Evolutionary conservation across 139 green algal genomes (phyloP).

Genomic region (Gonium pectorale): DNA sequence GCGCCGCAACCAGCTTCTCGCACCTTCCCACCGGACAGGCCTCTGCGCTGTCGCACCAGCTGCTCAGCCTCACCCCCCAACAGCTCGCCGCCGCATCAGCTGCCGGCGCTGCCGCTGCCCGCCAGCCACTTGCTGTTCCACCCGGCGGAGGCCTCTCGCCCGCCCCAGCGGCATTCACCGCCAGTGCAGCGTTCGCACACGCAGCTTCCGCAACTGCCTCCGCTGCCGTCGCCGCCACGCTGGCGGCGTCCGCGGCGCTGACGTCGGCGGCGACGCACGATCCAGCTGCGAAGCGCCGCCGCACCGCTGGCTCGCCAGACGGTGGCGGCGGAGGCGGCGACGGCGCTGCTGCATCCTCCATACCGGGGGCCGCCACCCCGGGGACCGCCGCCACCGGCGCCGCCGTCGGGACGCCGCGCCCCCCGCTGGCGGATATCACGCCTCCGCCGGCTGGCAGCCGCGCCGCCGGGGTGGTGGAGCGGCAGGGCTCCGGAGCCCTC

Average conservation of each 20-base stretch:
- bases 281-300: not conserved
- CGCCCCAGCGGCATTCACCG: not conserved
- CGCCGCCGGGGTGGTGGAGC: not conserved
- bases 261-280: not conserved
- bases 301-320: not conserved
- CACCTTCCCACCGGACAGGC: not conserved
- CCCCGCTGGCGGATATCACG: not conserved
- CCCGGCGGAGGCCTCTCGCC: not conserved
- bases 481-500: not conserved
- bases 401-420: not conserved
- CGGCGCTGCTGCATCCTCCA: not conserved
- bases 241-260: not conserved
- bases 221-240: not conserved
- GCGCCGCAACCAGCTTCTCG: not conserved
- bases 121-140: not conserved
- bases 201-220: not conserved
- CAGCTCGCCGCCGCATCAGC: too few species aligned
- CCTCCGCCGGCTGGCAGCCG: too few species aligned
- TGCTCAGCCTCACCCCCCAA: not conserved
- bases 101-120: not conserved
- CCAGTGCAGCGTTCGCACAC: too few species aligned
- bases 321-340: not conserved
- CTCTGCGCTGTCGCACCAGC: not conserved
- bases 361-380: not conserved
- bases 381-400: not conserved